phyloP scores from a whole-genome alignment of 129 eudicot species.

The Flaveria bidentis region DNA sequence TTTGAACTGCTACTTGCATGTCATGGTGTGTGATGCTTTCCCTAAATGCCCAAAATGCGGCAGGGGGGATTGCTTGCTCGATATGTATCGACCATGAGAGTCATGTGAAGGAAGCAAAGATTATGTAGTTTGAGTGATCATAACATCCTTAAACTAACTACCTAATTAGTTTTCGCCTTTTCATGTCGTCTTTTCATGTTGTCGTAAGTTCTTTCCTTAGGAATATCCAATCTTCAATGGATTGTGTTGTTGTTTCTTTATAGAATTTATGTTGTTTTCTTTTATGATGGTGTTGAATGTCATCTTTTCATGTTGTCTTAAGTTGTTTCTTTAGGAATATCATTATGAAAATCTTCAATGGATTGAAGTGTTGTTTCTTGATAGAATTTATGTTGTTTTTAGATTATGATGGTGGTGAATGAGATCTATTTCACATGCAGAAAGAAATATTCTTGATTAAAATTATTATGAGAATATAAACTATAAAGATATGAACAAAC shows the following conservation, averaged over 20 bases:
- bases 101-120: slow-evolving; percentile 2
- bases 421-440: too few species aligned
- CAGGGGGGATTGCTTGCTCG: slow-evolving; percentile 28
- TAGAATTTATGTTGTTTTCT: neutral
- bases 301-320: neutral
- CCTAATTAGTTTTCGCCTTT: neutral
- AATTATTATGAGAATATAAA: too few species aligned
- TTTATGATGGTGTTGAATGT: neutral
- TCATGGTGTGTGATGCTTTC: slow-evolving; percentile 15
- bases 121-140: slow-evolving; percentile 4
- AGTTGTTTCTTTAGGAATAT: neutral
- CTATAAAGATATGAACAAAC: too few species aligned
- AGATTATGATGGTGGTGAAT: neutral
- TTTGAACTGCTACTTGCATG: slow-evolving; percentile 22
- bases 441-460: too few species aligned
- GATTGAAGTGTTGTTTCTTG: slow-evolving; percentile 1
- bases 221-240: neutral
- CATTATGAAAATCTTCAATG: neutral
- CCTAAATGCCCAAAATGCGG: slow-evolving; percentile 28
- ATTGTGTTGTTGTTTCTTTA: neutral
- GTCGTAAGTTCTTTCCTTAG: neutral
- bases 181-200: neutral
- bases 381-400: neutral
- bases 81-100: slow-evolving; percentile 11
- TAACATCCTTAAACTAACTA: neutral